phyloP scores from a whole-genome alignment of 1,139 yeast genomes.

The Geotrichum histeridarum region DNA sequence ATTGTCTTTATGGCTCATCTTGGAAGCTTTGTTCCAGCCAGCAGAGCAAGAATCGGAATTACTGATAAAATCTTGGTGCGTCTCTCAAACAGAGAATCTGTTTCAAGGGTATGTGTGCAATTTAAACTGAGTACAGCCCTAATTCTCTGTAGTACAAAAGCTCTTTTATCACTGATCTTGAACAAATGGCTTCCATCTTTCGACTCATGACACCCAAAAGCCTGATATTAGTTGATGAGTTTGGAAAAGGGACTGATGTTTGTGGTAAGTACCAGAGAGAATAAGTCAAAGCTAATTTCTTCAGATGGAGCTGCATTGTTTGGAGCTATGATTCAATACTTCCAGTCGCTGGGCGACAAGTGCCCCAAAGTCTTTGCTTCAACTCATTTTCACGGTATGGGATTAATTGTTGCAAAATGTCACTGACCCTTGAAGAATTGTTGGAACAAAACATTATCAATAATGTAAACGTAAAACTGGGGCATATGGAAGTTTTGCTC shows the following conservation, averaged over 20 bases:
- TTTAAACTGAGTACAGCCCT: neutral
- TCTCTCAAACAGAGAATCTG: conserved; percentile 43
- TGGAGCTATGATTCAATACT: conserved; percentile 38
- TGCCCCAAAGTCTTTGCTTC: conserved; percentile 40
- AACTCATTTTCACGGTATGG: conserved; percentile 43
- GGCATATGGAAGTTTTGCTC: conserved; percentile 26
- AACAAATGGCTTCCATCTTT: conserved; percentile 44
- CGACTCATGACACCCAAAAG: conserved; percentile 39
- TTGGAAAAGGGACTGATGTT: conserved; percentile 49
- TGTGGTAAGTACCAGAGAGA: conserved; percentile 14
- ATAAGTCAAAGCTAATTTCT: conserved; percentile 11
- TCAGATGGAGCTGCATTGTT: conserved; percentile 45
- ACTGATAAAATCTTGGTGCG: conserved; percentile 45
- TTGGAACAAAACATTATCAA: conserved; percentile 15
- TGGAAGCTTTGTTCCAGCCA: conserved; percentile 50
- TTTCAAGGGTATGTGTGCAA: conserved; percentile 31
- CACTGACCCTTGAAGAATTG: conserved; percentile 12
- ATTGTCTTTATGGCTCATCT: conserved; percentile 45
- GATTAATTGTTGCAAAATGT: conserved; percentile 9
- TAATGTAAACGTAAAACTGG: conserved; percentile 12
- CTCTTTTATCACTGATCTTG: conserved; percentile 45
- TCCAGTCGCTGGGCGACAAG: conserved; percentile 21
- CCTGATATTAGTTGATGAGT: conserved; percentile 46
- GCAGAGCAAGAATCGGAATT: conserved; percentile 41
- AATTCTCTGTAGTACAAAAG: conserved; percentile 34